Evolutionary conservation across 2,329 filamentous ascomycete genomes (phyloP).

Genomic region (Aspergillus fischeri): DNA sequence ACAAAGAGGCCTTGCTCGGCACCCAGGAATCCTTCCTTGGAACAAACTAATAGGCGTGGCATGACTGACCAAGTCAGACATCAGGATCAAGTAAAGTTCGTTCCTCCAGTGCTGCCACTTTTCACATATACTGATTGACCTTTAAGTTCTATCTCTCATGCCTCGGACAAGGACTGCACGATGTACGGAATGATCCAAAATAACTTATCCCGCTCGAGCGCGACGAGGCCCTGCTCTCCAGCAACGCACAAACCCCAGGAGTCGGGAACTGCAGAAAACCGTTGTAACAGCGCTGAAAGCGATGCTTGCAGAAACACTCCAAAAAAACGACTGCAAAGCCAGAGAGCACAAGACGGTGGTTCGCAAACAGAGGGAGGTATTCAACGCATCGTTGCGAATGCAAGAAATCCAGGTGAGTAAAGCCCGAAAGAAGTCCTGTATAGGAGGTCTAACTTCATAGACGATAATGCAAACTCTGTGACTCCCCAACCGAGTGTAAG

Average conservation of each 20-base stretch:
- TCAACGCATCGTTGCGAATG: neutral
- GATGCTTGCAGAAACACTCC: neutral
- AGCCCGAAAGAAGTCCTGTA: neutral
- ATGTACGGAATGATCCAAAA: too few species aligned
- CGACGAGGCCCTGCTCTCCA: neutral
- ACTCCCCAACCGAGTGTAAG: neutral
- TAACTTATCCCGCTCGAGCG: too few species aligned
- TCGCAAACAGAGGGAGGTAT: neutral
- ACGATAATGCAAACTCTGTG: neutral
- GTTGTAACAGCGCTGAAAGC: neutral
- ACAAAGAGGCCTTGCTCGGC: conserved; percentile 5
- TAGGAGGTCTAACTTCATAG: neutral
- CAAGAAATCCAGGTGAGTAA: neutral
- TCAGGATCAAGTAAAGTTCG: neutral
- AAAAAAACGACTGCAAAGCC: neutral
- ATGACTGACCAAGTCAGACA: neutral
- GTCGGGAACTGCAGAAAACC: neutral
- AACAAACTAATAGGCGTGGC: neutral
- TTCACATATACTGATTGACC: neutral
- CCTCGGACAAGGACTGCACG: neutral
- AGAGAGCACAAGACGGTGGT: neutral
- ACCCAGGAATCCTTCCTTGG: neutral
- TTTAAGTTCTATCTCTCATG: neutral
- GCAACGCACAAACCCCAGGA: neutral
- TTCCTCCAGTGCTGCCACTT: neutral